Conservation (phyloP, 768 basidiomycete species). For the Tulasnella calospora region DNA sequence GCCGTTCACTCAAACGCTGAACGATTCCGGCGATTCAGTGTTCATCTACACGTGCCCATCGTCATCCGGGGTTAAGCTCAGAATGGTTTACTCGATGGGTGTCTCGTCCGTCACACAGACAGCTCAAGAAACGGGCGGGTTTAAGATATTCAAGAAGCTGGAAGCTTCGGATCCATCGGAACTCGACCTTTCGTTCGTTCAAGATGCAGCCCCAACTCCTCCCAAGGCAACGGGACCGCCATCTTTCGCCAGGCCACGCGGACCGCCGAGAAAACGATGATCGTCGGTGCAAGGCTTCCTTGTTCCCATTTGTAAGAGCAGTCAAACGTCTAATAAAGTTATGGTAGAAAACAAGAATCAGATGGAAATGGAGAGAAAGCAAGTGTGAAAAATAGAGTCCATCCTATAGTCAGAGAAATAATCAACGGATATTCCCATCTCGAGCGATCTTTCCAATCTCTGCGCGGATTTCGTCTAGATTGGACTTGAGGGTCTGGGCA, state of each 20-base stretch:
- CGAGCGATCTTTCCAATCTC: conserved; percentile 68
- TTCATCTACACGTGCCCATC: conserved; percentile 92
- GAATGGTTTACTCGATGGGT: conserved; percentile 85
- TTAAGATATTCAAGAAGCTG: conserved; percentile 44
- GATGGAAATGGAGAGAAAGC: background rate
- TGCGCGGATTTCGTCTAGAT: conserved; percentile 71
- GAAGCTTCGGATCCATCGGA: conserved; percentile 26
- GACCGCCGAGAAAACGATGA: conserved; percentile 23
- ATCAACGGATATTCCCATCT: conserved; percentile 22
- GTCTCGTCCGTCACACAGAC: conserved; percentile 52
- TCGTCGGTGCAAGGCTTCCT: background rate
- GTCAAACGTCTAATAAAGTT: background rate
- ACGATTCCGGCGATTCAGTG: conserved; percentile 42
- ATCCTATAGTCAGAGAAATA: background rate
- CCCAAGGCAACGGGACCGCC: conserved; percentile 5
- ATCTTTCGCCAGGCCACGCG: conserved; percentile 21
- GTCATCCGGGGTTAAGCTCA: conserved; percentile 68
- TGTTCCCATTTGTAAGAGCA: background rate
- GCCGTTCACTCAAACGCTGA: background rate
- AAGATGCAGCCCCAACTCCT: background rate
- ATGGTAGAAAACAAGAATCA: background rate
- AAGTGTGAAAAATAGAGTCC: background rate
- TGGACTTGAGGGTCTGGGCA: conserved; percentile 73
- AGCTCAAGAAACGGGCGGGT: conserved; percentile 47
- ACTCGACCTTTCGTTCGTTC: background rate